Evolutionary conservation across 768 basidiomycete species (phyloP).

Genomic region (Phylloporus rhodoxanthus): DNA sequence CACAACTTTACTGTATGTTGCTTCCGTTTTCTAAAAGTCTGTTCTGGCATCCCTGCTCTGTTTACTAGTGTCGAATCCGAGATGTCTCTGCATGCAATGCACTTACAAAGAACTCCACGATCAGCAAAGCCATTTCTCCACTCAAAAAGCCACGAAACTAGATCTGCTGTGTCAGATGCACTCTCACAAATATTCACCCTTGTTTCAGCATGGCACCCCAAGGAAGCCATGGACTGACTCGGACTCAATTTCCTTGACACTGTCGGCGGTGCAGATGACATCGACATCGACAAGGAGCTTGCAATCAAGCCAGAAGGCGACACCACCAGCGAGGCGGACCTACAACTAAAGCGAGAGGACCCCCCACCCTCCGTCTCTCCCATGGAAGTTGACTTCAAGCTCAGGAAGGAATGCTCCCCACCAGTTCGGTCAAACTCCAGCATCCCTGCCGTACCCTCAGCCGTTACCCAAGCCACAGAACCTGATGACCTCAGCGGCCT

Average conservation of each 20-base stretch:
- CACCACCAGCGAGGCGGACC: constrained; percentile 38
- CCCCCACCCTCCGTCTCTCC: constrained; percentile 32
- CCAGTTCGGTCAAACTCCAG: constrained; percentile 41
- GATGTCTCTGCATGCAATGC: constrained; percentile 63
- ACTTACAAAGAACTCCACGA: constrained; percentile 50
- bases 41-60: not conserved
- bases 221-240: constrained; percentile 82
- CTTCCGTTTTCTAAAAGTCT: not conserved
- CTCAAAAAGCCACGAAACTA: constrained; percentile 86
- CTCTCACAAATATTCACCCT: constrained; percentile 82
- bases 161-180: constrained; percentile 83
- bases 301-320: constrained; percentile 52
- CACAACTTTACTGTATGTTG: constrained; percentile 29
- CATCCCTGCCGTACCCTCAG: constrained; percentile 44
- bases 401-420: constrained; percentile 36
- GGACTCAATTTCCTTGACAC: constrained; percentile 82
- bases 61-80: constrained; percentile 45
- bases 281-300: constrained; percentile 82
- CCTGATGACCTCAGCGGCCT: constrained; percentile 46
- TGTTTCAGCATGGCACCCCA: constrained; percentile 73
- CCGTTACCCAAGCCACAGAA: constrained; percentile 41
- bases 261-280: constrained; percentile 65
- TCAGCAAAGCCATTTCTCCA: constrained; percentile 82
- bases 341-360: constrained; percentile 37
- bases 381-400: constrained; percentile 41